Conservation (phyloP, 1,284 basidiomycete species). For the Agroathelia rolfsii region DNA sequence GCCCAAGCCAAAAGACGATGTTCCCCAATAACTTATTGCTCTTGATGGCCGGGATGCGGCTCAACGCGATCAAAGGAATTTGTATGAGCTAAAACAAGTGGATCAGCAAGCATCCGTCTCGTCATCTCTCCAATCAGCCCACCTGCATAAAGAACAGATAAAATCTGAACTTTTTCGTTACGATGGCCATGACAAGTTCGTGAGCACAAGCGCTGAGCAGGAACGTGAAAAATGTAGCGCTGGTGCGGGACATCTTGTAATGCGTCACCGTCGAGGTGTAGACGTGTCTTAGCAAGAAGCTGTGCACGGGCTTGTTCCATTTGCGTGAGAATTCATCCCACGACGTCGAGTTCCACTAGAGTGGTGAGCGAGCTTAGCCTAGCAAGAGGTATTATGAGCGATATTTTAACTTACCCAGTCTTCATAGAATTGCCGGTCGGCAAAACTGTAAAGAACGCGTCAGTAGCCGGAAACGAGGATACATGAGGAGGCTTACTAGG, state of each 20-base stretch:
- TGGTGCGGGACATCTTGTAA: conserved; percentile 62
- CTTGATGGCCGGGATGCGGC: conserved; percentile 67
- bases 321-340: conserved; percentile 97
- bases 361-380: conserved; percentile 1
- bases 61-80: conserved; percentile 82
- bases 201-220: conserved; percentile 81
- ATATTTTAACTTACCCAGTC: conserved; percentile 61
- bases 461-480: background rate
- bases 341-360: conserved; percentile 87
- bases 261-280: conserved; percentile 81
- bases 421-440: conserved; percentile 94
- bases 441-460: conserved; percentile 50
- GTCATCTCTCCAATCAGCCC: conserved; percentile 28
- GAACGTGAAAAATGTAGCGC: conserved; percentile 90
- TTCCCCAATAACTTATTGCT: conserved; percentile 74
- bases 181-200: conserved; percentile 94
- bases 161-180: conserved; percentile 79
- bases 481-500: conserved; percentile 49
- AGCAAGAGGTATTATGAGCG: conserved; percentile 8
- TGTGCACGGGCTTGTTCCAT: conserved; percentile 91
- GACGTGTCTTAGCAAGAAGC: conserved; percentile 90
- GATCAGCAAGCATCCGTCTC: conserved; percentile 67
- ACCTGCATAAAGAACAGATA: conserved; percentile 1
- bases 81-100: conserved; percentile 63
- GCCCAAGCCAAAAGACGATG: conserved; percentile 87